Evolutionary conservation across 1,139 yeast species (phyloP), one percentile per base, ranked within the genome.

Genomic region (Yamadazyma membranifaciens): DNA sequence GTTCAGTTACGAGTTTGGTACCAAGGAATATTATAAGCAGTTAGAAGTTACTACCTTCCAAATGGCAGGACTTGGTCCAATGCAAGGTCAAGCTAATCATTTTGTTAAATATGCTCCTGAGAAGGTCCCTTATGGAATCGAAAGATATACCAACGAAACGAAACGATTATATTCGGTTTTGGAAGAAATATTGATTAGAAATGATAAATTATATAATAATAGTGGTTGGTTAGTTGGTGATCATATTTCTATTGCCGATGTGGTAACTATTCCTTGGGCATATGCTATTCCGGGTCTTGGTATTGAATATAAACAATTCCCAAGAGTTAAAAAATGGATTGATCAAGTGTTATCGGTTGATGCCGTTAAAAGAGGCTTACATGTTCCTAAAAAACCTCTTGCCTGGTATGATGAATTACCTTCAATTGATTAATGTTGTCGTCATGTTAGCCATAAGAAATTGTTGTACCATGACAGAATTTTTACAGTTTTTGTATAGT

Each of bases 1-100:
- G 54, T 75, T 59, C 51, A 70, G 77, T 33, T 80, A 67, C 50
- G 65, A 63, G 6, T 50, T 50, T 15, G 78, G 77, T 3, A 60
- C 80, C 14, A 60, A 56, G 25, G 62, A 68, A 36, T 78, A 78
- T 57, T 79, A 72, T 58, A 73, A 69, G 47, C 69, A 72, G 50
- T 52, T 75, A 45, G 80, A 78, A 45, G 68, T 81, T 70, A 47
- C 74, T 13, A 65, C 69, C 39, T 80, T 78, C 65, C 83, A 78
- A 55, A 70, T 76, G 59, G 77, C 81, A 0, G 82, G 82, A 6
- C 61, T 76, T 37, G 81, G 83, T 17, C 84, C 86, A 42, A 75
- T 75, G 71, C 79, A 73, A 48, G 84, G 85, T 9, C 83, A 80
- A 52, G 78, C 75, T 29, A 59, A 61, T 46, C 80, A 75, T 54